Percentiles rank a stretch among this genome's conserved stretches.
These are phyloP conservation scores for Peniophora sp. DNA, from an alignment of 1,284 basidiomycete genomes.

Conservation along the genomic window DNA sequence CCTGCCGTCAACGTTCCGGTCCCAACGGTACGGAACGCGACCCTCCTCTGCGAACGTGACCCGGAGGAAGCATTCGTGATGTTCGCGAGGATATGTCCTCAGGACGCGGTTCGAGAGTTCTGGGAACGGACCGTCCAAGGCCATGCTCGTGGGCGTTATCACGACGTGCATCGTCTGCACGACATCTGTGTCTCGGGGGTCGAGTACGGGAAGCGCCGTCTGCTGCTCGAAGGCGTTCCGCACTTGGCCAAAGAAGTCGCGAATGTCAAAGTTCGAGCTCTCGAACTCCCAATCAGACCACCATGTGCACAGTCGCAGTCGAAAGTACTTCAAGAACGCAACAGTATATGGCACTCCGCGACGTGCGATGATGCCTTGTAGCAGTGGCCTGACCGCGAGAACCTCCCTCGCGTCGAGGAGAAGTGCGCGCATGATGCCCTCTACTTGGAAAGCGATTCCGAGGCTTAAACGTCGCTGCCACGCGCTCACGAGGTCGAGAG, in stretches of 20 bases:
- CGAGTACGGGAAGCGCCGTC: background rate
- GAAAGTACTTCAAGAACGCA: slow-evolving; percentile 35
- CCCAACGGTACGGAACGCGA: slow-evolving; percentile 36
- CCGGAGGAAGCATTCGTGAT: slow-evolving; percentile 53
- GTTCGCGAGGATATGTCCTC: slow-evolving; percentile 31
- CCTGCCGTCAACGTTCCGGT: slow-evolving; percentile 41
- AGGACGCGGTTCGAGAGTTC: slow-evolving; percentile 64
- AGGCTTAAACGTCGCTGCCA: slow-evolving; percentile 27
- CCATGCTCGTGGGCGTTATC: slow-evolving; percentile 50
- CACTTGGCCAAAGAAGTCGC: background rate
- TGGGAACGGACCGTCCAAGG: slow-evolving; percentile 51
- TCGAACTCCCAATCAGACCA: slow-evolving; percentile 6
- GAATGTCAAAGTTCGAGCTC: background rate
- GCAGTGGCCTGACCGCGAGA: slow-evolving; percentile 28
- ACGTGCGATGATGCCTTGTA: slow-evolving; percentile 21
- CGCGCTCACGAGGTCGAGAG: background rate
- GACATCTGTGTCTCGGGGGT: slow-evolving; percentile 14
- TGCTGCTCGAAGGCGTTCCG: slow-evolving; percentile 12
- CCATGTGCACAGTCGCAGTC: slow-evolving; percentile 20
- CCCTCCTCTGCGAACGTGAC: slow-evolving; percentile 59
- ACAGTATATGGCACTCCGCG: slow-evolving; percentile 29
- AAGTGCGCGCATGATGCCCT: slow-evolving; percentile 34
- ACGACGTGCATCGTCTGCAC: slow-evolving; percentile 47
- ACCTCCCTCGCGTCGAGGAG: slow-evolving; percentile 40
- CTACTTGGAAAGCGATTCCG: slow-evolving; percentile 48